Evolutionary conservation across 73 alveolate genomes (phyloP).

Genomic region (Halteria grandinella): DNA sequence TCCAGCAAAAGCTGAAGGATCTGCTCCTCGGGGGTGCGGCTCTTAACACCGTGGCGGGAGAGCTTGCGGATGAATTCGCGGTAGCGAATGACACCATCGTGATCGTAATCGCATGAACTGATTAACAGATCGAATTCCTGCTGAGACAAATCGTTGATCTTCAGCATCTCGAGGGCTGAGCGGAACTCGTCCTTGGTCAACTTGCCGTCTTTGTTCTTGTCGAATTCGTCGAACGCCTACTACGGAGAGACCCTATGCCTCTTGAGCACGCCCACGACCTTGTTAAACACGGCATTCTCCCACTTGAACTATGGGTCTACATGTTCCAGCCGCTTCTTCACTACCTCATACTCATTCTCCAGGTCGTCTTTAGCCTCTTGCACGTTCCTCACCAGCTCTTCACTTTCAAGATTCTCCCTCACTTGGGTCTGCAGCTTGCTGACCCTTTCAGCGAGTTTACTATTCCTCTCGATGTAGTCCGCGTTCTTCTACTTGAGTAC

Average conservation of each 20-base stretch:
- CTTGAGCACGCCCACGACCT: conserved; percentile 61
- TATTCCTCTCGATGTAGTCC: conserved; percentile 56
- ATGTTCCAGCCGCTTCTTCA: conserved; percentile 61
- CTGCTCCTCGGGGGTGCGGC: conserved; percentile 62
- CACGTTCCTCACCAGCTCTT: conserved; percentile 49
- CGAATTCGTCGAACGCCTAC: conserved; percentile 72
- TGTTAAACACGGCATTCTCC: conserved; percentile 63
- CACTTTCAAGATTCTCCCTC: conserved; percentile 54
- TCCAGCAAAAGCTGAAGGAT: too few species aligned
- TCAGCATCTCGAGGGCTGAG: conserved; percentile 61
- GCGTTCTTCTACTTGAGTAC: conserved; percentile 65
- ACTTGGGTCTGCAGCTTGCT: conserved; percentile 54
- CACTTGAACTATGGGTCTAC: conserved; percentile 63
- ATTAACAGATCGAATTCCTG: conserved; percentile 59
- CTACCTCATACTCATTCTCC: conserved; percentile 68
- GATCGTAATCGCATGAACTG: conserved; percentile 67
- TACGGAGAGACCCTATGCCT: conserved; percentile 54
- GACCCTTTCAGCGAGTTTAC: conserved; percentile 30
- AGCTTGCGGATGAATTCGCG: conserved; percentile 58
- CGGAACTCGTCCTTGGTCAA: conserved; percentile 61
- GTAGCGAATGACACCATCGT: conserved; percentile 60
- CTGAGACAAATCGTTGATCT: conserved; percentile 47
- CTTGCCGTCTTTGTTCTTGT: conserved; percentile 66
- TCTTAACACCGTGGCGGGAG: conserved; percentile 60
- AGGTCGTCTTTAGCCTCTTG: conserved; percentile 64